Evolutionary conservation across 2,329 filamentous ascomycete genomes (phyloP), one percentile per base, ranked within the genome.

Genomic region (Akanthomyces lecanii): DNA sequence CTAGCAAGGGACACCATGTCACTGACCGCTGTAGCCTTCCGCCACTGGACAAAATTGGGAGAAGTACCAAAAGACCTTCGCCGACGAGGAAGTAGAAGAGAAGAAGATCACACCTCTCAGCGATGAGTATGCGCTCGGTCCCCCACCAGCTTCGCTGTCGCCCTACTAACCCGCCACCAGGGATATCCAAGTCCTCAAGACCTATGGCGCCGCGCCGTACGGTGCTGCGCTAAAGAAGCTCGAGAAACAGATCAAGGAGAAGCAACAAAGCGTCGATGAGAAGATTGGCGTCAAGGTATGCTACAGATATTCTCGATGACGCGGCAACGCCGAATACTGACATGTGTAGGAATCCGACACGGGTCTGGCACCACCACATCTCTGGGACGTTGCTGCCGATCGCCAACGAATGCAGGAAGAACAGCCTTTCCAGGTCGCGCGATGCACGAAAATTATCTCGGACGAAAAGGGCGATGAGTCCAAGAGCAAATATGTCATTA

Each of bases 401-500:
- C 89, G 94, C 71, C 95, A 98, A 85, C 92, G 95, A 73, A 99
- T 99, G 95, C 88, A 89, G 67, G 95, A 99, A 79, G 95, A 99
- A 79, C 95, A 99, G 73, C 95, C 95, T 50, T 85, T 98, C 70
- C 95, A 99, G 79, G 95, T 99, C 67, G 95, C 95, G 68, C 86
- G 95, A 73, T 99, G 95, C 84, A 99, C 95, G 65, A 99, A 99
- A 84, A 99, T 99, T 76, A 99, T 99, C 70, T 88, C 92, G 65
- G 94, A 98, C 74, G 93, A 97, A 75, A 94, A 95, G 78, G 77
- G 77, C n/a, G 93, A 98, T 75, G 83, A 91, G 65, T 91, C 96
- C 67, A 99, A 99, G 86, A 96, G 90, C 86, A 99, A 98, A 87
- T 99, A 99, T 81, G 93, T 99, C 72, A 99, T 99, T 85, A 99